These are phyloP conservation scores for Colletotrichum euphorbiae DNA, from an alignment of 2,329 filamentous ascomycete genomes.

Conservation along the genomic window DNA sequence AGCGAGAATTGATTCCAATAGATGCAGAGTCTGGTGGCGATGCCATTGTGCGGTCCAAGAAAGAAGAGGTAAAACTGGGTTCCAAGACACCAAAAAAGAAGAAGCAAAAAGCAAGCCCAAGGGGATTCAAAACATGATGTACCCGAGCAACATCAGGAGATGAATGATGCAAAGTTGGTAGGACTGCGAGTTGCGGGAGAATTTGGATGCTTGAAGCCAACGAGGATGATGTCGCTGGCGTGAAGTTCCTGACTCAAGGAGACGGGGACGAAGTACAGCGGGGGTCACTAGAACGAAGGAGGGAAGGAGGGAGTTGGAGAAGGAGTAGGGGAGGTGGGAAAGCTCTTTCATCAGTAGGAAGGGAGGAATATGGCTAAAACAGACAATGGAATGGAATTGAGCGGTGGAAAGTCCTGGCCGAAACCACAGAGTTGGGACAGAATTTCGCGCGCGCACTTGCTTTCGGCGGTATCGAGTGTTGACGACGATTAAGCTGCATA, in stretches of 20 bases:
- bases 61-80: slow-evolving; percentile 50
- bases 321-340: slow-evolving; percentile 8
- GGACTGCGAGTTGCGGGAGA: slow-evolving; percentile 15
- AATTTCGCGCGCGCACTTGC: slow-evolving; percentile 21
- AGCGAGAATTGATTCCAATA: slow-evolving; percentile 48
- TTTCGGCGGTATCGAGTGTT: slow-evolving; percentile 9
- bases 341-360: slow-evolving; percentile 32
- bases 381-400: slow-evolving; percentile 18
- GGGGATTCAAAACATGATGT: slow-evolving; percentile 56
- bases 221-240: slow-evolving; percentile 30
- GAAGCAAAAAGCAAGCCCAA: slow-evolving; percentile 44
- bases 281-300: slow-evolving; percentile 35
- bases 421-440: slow-evolving; percentile 19
- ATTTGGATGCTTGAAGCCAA: slow-evolving; percentile 29
- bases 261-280: slow-evolving; percentile 32
- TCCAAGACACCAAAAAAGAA: slow-evolving; percentile 59
- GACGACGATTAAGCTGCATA: slow-evolving; percentile 30
- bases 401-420: slow-evolving; percentile 24
- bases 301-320: slow-evolving; percentile 28
- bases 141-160: slow-evolving; percentile 42
- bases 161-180: slow-evolving; percentile 36
- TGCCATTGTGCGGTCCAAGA: slow-evolving; percentile 50
- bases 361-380: neutral
- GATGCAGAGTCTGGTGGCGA: slow-evolving; percentile 46
- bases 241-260: slow-evolving; percentile 29